A percentile compares a stretch with the other conserved stretches of the same genome.
Evolutionary conservation across 495 filamentous ascomycete species (phyloP).

Genomic region (Hypomontagnella monticulosa): DNA sequence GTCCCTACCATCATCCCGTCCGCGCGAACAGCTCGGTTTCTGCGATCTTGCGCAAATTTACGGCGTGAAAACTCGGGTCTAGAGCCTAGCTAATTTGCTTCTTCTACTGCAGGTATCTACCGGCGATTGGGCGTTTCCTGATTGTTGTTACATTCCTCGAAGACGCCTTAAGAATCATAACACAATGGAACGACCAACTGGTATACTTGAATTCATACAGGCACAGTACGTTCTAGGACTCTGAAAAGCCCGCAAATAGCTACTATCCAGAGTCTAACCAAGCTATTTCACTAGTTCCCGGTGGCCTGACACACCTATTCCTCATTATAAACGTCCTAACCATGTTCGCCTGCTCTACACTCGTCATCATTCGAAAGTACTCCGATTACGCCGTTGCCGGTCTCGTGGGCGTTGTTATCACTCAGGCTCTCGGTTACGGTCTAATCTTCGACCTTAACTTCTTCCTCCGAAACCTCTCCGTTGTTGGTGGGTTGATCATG

Average conservation of each 20-base stretch:
- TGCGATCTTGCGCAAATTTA: neutral
- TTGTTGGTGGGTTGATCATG: slow-evolving; percentile 97
- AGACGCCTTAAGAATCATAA: slow-evolving; percentile 94
- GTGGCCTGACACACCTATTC: slow-evolving; percentile 92
- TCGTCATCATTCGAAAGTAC: slow-evolving; percentile 91
- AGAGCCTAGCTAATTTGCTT: slow-evolving; percentile 34
- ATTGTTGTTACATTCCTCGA: slow-evolving; percentile 99
- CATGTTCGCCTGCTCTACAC: slow-evolving; percentile 81
- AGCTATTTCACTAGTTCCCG: slow-evolving; percentile 69
- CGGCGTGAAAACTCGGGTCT: neutral
- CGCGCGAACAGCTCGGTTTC: neutral
- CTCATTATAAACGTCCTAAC: slow-evolving; percentile 89
- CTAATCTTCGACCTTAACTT: slow-evolving; percentile 99
- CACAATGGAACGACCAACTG: slow-evolving; percentile 97
- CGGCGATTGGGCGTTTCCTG: slow-evolving; percentile 93
- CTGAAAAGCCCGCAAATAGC: slow-evolving; percentile 15
- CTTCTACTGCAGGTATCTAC: slow-evolving; percentile 76
- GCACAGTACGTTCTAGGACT: slow-evolving; percentile 72
- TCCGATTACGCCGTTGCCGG: slow-evolving; percentile 92
- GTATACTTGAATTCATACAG: slow-evolving; percentile 92
- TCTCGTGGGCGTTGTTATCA: slow-evolving; percentile 88
- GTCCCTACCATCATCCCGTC: slow-evolving; percentile 51
- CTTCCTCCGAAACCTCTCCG: slow-evolving; percentile 97
- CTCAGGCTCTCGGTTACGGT: slow-evolving; percentile 97
- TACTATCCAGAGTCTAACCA: slow-evolving; percentile 29